Percentiles rank a stretch among this genome's conserved stretches.
Conservation (phyloP, 495 filamentous ascomycete genomes). For the Penicillium coffeae region DNA sequence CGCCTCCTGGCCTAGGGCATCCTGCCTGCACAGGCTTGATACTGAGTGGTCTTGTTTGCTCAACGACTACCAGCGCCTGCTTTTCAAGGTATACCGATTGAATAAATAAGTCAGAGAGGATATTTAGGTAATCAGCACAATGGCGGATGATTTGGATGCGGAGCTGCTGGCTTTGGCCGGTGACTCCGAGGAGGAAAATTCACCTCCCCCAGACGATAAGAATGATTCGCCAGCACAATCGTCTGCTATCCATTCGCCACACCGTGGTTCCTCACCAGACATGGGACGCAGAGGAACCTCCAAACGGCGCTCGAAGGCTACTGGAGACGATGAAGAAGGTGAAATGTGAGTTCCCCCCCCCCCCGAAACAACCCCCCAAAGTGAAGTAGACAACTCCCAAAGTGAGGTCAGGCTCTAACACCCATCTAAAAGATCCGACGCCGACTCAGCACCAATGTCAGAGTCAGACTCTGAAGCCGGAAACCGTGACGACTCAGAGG, state of each 20-base stretch:
- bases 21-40: neutral
- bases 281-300: constrained; percentile 48
- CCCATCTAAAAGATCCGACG: constrained; percentile 64
- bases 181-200: constrained; percentile 54
- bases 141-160: constrained; percentile 74
- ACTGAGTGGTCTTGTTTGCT: neutral
- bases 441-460: constrained; percentile 80
- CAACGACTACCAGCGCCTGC: neutral
- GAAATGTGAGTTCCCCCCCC: constrained; percentile 71
- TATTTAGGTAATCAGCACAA: constrained; percentile 24
- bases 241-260: constrained; percentile 32
- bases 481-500: constrained; percentile 50
- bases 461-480: constrained; percentile 62
- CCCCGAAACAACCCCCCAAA: too few species aligned
- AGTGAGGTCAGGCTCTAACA: neutral
- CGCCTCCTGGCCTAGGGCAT: constrained; percentile 15
- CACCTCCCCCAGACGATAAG: constrained; percentile 34
- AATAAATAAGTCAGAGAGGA: neutral
- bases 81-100: neutral
- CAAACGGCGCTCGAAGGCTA: constrained; percentile 41
- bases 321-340: constrained; percentile 65
- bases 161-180: constrained; percentile 87
- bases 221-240: constrained; percentile 35
- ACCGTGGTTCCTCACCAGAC: constrained; percentile 25
- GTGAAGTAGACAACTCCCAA: too few species aligned